phyloP scores from a whole-genome alignment of 2,329 filamentous ascomycete genomes.

The Monosporascus sp. region DNA sequence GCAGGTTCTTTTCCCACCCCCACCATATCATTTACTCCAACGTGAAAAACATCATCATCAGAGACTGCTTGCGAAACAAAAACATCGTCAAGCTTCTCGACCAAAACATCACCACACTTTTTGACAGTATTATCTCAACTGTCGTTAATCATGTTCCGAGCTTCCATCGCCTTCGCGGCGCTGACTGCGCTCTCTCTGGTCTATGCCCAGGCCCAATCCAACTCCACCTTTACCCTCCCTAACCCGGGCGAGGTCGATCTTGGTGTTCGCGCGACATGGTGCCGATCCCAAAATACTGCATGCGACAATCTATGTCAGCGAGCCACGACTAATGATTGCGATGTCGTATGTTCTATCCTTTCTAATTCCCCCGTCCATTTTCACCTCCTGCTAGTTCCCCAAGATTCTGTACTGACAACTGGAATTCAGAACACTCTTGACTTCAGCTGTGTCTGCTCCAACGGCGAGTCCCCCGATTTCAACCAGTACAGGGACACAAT shows the following conservation, averaged over 20 bases:
- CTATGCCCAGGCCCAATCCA: slow-evolving; percentile 34
- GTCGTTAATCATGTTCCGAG: slow-evolving; percentile 20
- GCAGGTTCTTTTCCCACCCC: not conserved
- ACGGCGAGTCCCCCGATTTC: slow-evolving; percentile 45
- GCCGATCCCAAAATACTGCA: slow-evolving; percentile 44
- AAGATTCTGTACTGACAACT: slow-evolving; percentile 6
- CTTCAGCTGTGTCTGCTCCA: slow-evolving; percentile 46
- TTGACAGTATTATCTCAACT: not conserved
- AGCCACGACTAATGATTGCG: slow-evolving; percentile 38
- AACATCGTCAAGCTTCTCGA: slow-evolving; percentile 4
- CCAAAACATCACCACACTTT: not conserved
- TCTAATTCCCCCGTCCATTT: not conserved
- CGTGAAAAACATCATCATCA: not conserved
- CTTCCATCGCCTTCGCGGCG: slow-evolving; percentile 34
- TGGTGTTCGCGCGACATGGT: slow-evolving; percentile 40
- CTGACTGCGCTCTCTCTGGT: slow-evolving; percentile 39
- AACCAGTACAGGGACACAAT: slow-evolving; percentile 50
- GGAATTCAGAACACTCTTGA: slow-evolving; percentile 33
- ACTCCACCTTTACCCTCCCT: slow-evolving; percentile 39
- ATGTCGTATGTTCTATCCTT: slow-evolving; percentile 34
- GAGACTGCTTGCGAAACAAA: not conserved
- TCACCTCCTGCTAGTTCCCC: not conserved
- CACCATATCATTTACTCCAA: not conserved
- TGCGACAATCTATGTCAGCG: slow-evolving; percentile 44
- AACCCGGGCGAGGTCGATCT: slow-evolving; percentile 31